These are phyloP conservation scores for Lipomyces oligophaga DNA, from an alignment of 805 yeast genomes.

Conservation along the genomic window DNA sequence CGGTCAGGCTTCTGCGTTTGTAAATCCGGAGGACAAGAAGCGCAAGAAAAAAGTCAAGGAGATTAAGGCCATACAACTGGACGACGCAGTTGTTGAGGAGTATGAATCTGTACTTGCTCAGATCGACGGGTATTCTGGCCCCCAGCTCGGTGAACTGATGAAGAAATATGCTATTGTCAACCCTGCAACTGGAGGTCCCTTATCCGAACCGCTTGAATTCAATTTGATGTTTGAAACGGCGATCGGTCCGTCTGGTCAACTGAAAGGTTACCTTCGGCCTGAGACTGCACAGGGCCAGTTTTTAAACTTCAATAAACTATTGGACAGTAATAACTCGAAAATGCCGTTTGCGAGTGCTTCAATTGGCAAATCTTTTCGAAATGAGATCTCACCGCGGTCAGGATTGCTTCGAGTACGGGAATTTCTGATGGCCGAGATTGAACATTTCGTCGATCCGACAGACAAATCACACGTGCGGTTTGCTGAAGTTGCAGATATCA, in stretches of 20 bases:
- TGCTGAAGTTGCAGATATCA: constrained; percentile 65
- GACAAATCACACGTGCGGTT: constrained; percentile 82
- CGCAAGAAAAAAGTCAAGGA: constrained; percentile 95
- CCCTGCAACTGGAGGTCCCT: constrained; percentile 82
- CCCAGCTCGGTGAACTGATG: constrained; percentile 86
- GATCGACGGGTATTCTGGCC: constrained; percentile 94
- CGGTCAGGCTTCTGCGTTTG: constrained; percentile 60
- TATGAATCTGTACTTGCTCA: constrained; percentile 79
- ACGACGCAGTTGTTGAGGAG: constrained; percentile 71
- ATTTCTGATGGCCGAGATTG: constrained; percentile 98
- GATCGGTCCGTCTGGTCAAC: constrained; percentile 96
- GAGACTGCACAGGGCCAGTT: constrained; percentile 99
- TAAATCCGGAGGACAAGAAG: constrained; percentile 81
- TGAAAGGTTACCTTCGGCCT: constrained; percentile 94
- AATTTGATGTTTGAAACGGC: constrained; percentile 99
- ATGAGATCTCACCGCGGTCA: constrained; percentile 97
- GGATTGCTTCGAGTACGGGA: constrained; percentile 98
- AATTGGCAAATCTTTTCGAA: constrained; percentile 97
- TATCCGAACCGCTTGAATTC: constrained; percentile 91
- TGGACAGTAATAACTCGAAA: constrained; percentile 89
- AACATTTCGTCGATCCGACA: constrained; percentile 93
- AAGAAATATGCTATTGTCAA: constrained; percentile 76
- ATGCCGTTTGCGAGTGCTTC: constrained; percentile 99
- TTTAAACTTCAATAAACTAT: constrained; percentile 85
- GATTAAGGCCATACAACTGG: constrained; percentile 76